A percentile compares a stretch with the other conserved stretches of the same genome.
Evolutionary conservation across 768 basidiomycete species (phyloP).

Genomic region (Exsudoporus frostii): DNA sequence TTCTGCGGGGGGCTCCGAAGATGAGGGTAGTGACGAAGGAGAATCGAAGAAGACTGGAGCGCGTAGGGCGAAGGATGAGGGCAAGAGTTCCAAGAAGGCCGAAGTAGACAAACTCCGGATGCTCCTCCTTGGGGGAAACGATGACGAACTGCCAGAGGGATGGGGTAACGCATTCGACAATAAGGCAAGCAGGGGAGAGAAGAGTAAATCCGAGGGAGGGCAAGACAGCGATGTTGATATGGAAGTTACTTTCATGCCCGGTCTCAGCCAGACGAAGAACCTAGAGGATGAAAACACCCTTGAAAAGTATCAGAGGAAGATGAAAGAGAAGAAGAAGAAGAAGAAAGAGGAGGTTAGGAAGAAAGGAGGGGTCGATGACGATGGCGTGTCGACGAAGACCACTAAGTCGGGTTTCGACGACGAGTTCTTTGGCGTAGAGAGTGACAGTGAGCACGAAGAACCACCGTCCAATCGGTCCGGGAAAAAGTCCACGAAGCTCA

Average conservation of each 20-base stretch:
- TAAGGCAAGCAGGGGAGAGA: slow-evolving; percentile 6
- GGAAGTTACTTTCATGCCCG: slow-evolving; percentile 95
- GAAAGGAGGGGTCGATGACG: slow-evolving; percentile 24
- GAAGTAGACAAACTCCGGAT: slow-evolving; percentile 73
- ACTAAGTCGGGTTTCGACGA: slow-evolving; percentile 40
- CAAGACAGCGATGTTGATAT: slow-evolving; percentile 63
- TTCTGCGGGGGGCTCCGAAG: slow-evolving; percentile 50
- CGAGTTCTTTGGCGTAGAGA: slow-evolving; percentile 69
- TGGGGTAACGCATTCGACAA: slow-evolving; percentile 55
- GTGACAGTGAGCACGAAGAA: slow-evolving; percentile 23
- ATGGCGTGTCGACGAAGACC: slow-evolving; percentile 15
- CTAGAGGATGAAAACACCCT: slow-evolving; percentile 80
- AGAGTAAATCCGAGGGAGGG: slow-evolving; percentile 14
- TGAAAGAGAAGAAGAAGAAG: slow-evolving; percentile 83
- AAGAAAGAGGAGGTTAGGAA: slow-evolving; percentile 66
- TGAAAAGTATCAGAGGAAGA: slow-evolving; percentile 85
- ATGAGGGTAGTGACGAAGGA: slow-evolving; percentile 9
- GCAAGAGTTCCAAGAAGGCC: slow-evolving; percentile 35
- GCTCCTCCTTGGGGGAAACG: slow-evolving; percentile 64
- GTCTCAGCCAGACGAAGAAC: slow-evolving; percentile 54
- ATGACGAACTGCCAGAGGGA: slow-evolving; percentile 76
- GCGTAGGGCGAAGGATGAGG: slow-evolving; percentile 10
- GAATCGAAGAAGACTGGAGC: slow-evolving; percentile 1
- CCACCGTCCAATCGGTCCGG: slow-evolving; percentile 17
- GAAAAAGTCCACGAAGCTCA: slow-evolving; percentile 22